phyloP scores from a whole-genome alignment of 2,329 filamentous ascomycete genomes.

The Colletotrichum sp. region DNA sequence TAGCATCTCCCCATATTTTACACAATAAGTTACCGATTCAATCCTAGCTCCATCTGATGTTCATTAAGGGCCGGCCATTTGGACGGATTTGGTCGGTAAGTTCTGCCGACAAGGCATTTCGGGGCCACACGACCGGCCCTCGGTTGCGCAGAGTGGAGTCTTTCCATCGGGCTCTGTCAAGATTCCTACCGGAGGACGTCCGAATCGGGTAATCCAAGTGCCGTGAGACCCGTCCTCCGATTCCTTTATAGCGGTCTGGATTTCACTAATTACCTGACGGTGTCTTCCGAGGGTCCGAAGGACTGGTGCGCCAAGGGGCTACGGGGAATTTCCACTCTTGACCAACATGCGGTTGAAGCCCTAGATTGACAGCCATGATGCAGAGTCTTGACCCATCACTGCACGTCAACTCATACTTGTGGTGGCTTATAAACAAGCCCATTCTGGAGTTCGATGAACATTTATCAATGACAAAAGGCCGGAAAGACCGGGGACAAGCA shows the following conservation, averaged over 20 bases:
- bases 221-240: neutral
- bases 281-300: neutral
- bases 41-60: constrained; percentile 1
- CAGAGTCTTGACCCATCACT: neutral
- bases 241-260: neutral
- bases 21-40: neutral
- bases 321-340: neutral
- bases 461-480: neutral
- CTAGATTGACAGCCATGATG: neutral
- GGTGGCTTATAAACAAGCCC: neutral
- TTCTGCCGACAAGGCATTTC: neutral
- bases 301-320: neutral
- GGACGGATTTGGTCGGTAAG: neutral
- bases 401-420: neutral
- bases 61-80: neutral
- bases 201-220: neutral
- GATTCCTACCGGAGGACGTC: neutral
- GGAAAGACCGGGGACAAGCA: neutral
- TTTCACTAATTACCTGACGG: neutral
- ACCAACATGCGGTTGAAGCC: neutral
- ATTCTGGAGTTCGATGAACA: neutral
- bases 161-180: neutral
- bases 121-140: neutral
- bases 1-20: neutral
- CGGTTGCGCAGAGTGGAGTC: neutral